Evolutionary conservation across 306 rosid species (phyloP), one percentile per base, ranked within the genome.

Genomic region (Cucumis hystrix): DNA sequence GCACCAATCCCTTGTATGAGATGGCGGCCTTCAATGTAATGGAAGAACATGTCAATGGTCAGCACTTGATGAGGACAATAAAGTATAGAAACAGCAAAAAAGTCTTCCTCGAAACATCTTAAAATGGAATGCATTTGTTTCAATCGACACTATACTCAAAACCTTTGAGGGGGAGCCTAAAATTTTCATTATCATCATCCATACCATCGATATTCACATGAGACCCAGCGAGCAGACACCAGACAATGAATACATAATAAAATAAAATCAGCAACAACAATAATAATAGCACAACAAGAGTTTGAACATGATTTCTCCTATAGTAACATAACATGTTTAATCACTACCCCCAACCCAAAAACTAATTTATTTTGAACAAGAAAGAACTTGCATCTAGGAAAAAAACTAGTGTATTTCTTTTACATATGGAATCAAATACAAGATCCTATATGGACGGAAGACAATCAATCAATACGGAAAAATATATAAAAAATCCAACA

Each of bases 1-100:
- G 89, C 82, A 75, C 96, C 98, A 43, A 93, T 72, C 79, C 98
- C 97, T 83, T 86, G 94, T 76, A 91, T 94, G 75, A 79, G 76
- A 80, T 94, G 97, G 81, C 64, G 84, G 52, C 97, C 98, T 91
- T 66, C 67, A 70, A 60, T 28, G 23, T 2, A 70, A 60, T 28
- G 41, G 6, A 57, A 71, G 60, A 14, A 8, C 60, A 71, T 47
- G 58, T 49, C 55, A 71, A 71, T 47, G 21, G 15, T 71, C 25
- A 49, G 61, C 16, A 49, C 16, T 28, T 25, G 45, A 71, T 49
- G 60, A 49, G 43, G 13, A 13, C 37, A 21, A 68, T 43, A 43
- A 68, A 68, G 55, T 67, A 43, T 40, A 41, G 49, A 18, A 66
- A 66, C 8, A 17, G 17, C 10, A 13, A 6, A 12, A 1, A 2